Base-by-base conservation (phyloP, 2,329 filamentous ascomycete species). In the Monilinia laxa region DNA sequence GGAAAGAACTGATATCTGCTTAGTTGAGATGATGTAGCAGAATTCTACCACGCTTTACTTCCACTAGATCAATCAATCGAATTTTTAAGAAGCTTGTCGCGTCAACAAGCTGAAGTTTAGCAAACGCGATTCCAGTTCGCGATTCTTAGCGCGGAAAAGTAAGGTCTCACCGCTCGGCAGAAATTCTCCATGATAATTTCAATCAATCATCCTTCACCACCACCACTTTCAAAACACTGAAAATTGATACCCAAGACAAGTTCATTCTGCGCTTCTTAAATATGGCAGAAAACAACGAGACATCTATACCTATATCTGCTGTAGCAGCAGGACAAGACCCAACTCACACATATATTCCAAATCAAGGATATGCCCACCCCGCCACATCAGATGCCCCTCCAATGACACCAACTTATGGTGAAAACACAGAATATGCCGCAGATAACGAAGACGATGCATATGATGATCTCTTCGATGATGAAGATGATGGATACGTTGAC, bases 401-500 rank as follows among this genome's bases (percentile, higher is more conserved):
- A 70, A 70, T 74, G 71, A 75, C 76, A 72, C 70, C 73, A 16
- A 70, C 68, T 55, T 74, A 71, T 45, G 69, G 69, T 31, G 72
- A 68, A 58, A 71, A 75, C 49, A 75, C 74, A 56, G 76, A 76
- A 65, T 74, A 75, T 64, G 73, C 74, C 16, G 75, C 74, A 3
- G 75, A 76, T 66, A 74, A 73, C 65, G 78, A 81, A 54, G 79
- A 81, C 45, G 80, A 82, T 58, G 79, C 78, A 5, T 76, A 80
- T 56, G 78, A 80, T 68, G 77, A 81, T 68, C 77, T 83, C 52
- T 81, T 84, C 45, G 82, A 87, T 45, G 87, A 88, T 12, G 82
- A 87, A 54, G 85, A 88, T 67, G 86, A 88, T 68, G 85, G 90
- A 65, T 83, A 84, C 68, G 83, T 85, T 53, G 83, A 87, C 20